phyloP scores from a whole-genome alignment of 306 rosid species.

The Mimosa pudica region DNA sequence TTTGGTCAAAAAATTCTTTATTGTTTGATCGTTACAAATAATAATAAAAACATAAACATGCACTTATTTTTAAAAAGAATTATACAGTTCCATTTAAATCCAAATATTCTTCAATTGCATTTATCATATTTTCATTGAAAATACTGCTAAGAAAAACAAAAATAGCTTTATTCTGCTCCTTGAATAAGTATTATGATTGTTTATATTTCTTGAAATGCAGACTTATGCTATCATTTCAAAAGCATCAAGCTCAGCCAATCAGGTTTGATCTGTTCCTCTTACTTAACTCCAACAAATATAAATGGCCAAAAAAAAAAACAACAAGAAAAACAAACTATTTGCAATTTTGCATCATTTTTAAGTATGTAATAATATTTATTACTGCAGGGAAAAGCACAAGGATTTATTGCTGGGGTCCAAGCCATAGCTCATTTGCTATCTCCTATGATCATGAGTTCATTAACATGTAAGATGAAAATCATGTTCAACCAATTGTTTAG shows the following conservation, averaged over 20 bases:
- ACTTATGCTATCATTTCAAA: slow-evolving; percentile 75
- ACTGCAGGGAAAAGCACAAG: slow-evolving; percentile 74
- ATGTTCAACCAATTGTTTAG: background rate
- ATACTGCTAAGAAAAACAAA: too few species aligned
- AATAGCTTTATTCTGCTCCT: background rate
- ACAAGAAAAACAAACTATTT: too few species aligned
- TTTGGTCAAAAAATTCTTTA: background rate
- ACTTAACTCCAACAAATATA: background rate
- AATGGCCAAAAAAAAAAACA: background rate
- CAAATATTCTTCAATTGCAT: background rate
- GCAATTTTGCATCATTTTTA: background rate
- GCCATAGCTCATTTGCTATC: slow-evolving; percentile 71
- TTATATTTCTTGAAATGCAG: slow-evolving; percentile 48
- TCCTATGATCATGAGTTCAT: slow-evolving; percentile 78
- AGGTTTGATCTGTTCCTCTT: slow-evolving; percentile 49
- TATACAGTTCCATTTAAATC: background rate
- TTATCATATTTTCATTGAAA: background rate
- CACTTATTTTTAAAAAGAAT: background rate
- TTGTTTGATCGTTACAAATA: background rate
- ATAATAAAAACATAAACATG: background rate
- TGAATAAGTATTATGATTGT: background rate
- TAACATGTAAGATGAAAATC: slow-evolving; percentile 65
- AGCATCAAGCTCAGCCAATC: slow-evolving; percentile 72
- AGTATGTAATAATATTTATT: background rate
- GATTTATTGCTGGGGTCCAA: slow-evolving; percentile 81